Conservation (phyloP, 1,284 basidiomycete species). For the Cutaneotrichosporon mucoides region DNA sequence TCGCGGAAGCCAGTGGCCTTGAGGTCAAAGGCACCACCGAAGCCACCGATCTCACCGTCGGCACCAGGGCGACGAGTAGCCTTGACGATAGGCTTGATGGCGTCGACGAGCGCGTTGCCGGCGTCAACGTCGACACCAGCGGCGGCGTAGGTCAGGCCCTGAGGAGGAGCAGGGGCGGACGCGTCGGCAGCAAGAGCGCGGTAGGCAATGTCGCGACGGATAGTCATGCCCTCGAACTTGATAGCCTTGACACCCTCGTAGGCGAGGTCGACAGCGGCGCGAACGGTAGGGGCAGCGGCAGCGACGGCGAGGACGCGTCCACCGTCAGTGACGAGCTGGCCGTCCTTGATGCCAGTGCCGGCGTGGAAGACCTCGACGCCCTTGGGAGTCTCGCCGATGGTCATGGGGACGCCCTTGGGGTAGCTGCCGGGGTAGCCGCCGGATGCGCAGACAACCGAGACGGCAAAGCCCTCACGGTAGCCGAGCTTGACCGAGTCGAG, state of each 20-base stretch:
- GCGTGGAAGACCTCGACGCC: constrained; percentile 94
- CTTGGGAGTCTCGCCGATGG: constrained; percentile 61
- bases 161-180: constrained; percentile 20
- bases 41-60: constrained; percentile 92
- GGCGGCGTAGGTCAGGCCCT: constrained; percentile 78
- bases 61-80: constrained; percentile 81
- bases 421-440: constrained; percentile 90
- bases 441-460: constrained; percentile 88
- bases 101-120: constrained; percentile 89
- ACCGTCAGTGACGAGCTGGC: constrained; percentile 76
- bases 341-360: constrained; percentile 64
- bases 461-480: constrained; percentile 70
- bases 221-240: constrained; percentile 84
- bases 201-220: constrained; percentile 88
- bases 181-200: constrained; percentile 50
- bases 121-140: constrained; percentile 95
- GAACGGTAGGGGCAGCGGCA: constrained; percentile 72
- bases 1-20: constrained; percentile 80
- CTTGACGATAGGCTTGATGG: constrained; percentile 90
- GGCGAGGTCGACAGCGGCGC: constrained; percentile 72
- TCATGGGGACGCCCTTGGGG: constrained; percentile 73
- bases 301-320: constrained; percentile 90
- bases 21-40: constrained; percentile 96
- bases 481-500: constrained; percentile 79
- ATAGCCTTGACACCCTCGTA: constrained; percentile 80